Evolutionary conservation across 345 rosid genomes (phyloP).

Genomic region (Passiflora organensis): DNA sequence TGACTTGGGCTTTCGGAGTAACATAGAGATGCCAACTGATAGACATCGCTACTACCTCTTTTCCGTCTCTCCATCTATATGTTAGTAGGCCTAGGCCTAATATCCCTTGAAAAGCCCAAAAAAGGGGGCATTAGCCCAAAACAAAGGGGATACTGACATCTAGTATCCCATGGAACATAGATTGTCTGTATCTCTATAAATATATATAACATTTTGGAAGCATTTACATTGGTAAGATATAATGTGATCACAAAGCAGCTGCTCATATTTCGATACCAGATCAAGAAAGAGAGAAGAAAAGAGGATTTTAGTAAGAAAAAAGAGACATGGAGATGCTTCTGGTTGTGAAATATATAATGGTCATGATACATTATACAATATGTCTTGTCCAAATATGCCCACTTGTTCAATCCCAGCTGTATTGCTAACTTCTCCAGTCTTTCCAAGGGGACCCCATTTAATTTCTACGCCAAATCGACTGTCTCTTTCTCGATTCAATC

Average conservation of each 20-base stretch:
- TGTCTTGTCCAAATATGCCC: constrained; percentile 49
- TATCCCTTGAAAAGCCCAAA: too few relatives aligned
- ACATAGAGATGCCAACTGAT: too few relatives aligned
- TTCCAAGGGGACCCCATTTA: constrained; percentile 26
- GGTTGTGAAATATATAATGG: constrained; percentile 23
- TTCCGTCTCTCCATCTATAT: too few relatives aligned
- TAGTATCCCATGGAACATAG: constrained; percentile 17
- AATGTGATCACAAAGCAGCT: constrained; percentile 5
- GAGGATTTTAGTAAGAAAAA: constrained; percentile 8
- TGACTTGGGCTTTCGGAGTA: too few relatives aligned
- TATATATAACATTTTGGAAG: constrained; percentile 19
- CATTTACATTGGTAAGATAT: constrained; percentile 2
- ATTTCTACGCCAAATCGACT: constrained; percentile 19
- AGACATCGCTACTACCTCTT: too few relatives aligned
- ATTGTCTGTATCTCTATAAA: not conserved
- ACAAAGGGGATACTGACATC: constrained; percentile 39
- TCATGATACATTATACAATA: constrained; percentile 36
- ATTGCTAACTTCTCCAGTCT: constrained; percentile 15
- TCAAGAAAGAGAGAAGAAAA: constrained; percentile 18
- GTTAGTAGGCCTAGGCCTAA: too few relatives aligned
- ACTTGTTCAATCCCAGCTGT: constrained; percentile 45
- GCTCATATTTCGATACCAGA: constrained; percentile 45
- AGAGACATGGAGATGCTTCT: constrained; percentile 17
- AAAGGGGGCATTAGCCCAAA: too few relatives aligned
- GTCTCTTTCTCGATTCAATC: constrained; percentile 19